Base-by-base conservation (phyloP, 2,329 filamentous ascomycete species). In the Fusarium drepaniforme region DNA sequence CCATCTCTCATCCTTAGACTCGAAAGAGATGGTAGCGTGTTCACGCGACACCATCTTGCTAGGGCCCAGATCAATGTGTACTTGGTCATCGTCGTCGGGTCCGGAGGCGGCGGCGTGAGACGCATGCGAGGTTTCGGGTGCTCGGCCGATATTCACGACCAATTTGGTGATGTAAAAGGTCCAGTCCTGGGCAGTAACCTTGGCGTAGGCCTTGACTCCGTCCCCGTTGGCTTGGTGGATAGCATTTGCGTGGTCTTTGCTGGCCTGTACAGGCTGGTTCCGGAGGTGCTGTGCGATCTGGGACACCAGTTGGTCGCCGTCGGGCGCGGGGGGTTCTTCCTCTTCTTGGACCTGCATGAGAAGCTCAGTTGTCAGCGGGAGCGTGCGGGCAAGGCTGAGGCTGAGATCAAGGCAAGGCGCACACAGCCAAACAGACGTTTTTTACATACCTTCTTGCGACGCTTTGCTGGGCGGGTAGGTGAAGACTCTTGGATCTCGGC, bases 1-100 rank as follows among this genome's bases (percentile, higher is more conserved):
- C 97, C 97, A 99, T 71, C 89, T 90, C 76, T 91, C 92, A 42
- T 88, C 84, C 49, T 92, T 90, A 21, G 88, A 85, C 78, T 94
- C 90, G 79, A 94, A 97, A 75, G 89, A 91, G 62, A 97, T 94
- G 78, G 91, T 88, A 13, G 93, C 94, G 80, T 96, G 94, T 71
- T 92, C 88, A 72, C 94, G 90, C 35, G 94, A 96, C 40, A 96
- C 92, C 80, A 93, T 91, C 85, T 96, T 96, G 83, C 90, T 94
- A 0, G 94, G 94, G 1, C 94, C 94, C 37, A 99, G 87, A 81
- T 99, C 96, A 77, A 99, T 96, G 81, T 98, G 93, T 15, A 98
- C 86, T 33, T 84, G 86, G 21, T 88, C 85, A 16, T 87, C 84
- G 51, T 89, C 85, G 38, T 86, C 82, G 35, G 85, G 84, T 9